Conservation (phyloP, 1,139 yeast genomes). For the Nakaseomyces bracarensis region DNA sequence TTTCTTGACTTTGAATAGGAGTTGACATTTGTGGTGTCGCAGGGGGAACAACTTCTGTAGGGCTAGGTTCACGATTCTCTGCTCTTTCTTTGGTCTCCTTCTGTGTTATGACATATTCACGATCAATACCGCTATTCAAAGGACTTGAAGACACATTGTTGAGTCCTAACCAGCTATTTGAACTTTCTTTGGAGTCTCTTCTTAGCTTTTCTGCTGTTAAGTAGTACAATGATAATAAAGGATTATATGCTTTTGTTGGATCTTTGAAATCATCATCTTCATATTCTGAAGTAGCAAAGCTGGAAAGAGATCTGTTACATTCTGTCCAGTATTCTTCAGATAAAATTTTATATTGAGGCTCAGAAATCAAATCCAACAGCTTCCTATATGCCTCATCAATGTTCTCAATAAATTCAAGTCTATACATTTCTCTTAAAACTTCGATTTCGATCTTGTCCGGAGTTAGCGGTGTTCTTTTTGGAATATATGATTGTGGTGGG, state of each 20-base stretch:
- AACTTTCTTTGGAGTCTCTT: conserved; percentile 10
- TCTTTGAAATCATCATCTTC: conserved; percentile 39
- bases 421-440: conserved; percentile 68
- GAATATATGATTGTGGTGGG: conserved; percentile 60
- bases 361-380: conserved; percentile 48
- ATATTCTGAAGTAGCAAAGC: background rate
- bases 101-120: conserved; percentile 1
- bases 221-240: conserved; percentile 74
- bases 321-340: conserved; percentile 20
- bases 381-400: conserved; percentile 50
- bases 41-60: background rate
- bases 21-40: background rate
- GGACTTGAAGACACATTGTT: background rate
- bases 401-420: conserved; percentile 65
- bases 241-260: conserved; percentile 88
- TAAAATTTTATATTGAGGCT: conserved; percentile 54
- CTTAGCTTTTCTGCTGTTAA: conserved; percentile 68
- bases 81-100: background rate
- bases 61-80: background rate
- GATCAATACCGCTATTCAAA: conserved; percentile 3
- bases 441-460: conserved; percentile 54
- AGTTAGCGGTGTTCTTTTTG: conserved; percentile 63
- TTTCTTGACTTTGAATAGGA: background rate
- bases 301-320: background rate
- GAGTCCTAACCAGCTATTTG: conserved; percentile 10